phyloP scores from a whole-genome alignment of 2,329 filamentous ascomycete genomes.

The Aspergillus amoenus region DNA sequence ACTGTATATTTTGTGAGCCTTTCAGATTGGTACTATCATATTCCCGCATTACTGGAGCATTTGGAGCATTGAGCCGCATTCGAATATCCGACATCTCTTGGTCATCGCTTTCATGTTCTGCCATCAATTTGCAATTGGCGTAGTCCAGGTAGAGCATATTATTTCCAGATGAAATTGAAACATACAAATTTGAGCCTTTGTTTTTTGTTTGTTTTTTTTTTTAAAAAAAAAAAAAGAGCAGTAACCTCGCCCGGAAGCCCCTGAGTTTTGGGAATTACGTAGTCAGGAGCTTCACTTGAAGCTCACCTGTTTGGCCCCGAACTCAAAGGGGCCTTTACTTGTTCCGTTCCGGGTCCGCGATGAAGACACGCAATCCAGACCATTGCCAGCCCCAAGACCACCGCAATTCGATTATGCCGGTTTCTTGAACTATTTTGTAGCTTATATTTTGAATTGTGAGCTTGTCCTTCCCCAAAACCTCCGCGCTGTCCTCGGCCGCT shows the following conservation, averaged over 20 bases:
- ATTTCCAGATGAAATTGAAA: not conserved
- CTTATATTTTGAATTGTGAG: conserved; percentile 10
- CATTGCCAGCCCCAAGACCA: not conserved
- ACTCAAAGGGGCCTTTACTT: conserved; percentile 13
- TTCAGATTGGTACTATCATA: conserved; percentile 22
- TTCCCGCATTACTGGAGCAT: conserved; percentile 17
- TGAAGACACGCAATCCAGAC: conserved; percentile 25
- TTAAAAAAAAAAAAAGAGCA: not conserved
- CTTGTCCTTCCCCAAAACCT: not conserved
- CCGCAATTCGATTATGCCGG: conserved; percentile 16
- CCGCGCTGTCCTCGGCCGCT: not conserved
- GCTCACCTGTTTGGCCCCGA: conserved; percentile 3
- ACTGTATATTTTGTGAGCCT: conserved; percentile 12
- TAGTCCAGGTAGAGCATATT: not conserved
- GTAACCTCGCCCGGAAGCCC: not conserved
- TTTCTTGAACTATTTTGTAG: conserved; percentile 15
- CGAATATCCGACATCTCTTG: conserved; percentile 14
- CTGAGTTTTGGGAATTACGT: not conserved
- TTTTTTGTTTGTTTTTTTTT: too few species aligned
- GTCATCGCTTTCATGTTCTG: not conserved
- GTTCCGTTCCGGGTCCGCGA: conserved; percentile 22
- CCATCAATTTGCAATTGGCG: not conserved
- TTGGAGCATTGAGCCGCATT: conserved; percentile 16
- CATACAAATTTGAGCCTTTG: not conserved
- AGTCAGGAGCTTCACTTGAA: not conserved